These are phyloP conservation scores for Leishmania lainsoni DNA, from an alignment of 208 protist genomes.

Conservation along the genomic window DNA sequence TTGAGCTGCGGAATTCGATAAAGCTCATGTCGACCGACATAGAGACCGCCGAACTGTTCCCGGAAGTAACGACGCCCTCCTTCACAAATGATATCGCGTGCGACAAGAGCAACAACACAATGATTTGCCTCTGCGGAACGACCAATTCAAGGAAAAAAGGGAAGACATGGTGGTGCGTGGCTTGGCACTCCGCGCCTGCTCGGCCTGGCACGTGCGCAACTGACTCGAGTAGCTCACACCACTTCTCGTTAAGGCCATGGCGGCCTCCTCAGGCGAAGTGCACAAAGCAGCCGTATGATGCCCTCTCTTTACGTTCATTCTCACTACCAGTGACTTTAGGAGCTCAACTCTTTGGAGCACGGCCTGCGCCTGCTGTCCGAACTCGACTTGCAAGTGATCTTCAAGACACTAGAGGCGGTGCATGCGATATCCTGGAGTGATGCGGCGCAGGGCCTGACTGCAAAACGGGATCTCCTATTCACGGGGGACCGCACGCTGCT, in stretches of 20 bases:
- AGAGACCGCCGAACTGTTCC: slow-evolving; percentile 93
- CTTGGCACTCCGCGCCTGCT: slow-evolving; percentile 93
- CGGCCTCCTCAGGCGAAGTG: slow-evolving; percentile 93
- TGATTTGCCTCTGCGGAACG: slow-evolving; percentile 96
- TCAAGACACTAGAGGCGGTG: slow-evolving; percentile 79
- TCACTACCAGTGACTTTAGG: slow-evolving; percentile 56
- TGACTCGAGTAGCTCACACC: slow-evolving; percentile 85
- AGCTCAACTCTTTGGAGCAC: slow-evolving; percentile 37
- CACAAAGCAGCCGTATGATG: slow-evolving; percentile 93
- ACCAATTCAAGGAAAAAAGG: slow-evolving; percentile 90
- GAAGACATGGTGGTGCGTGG: slow-evolving; percentile 94
- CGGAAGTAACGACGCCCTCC: slow-evolving; percentile 90
- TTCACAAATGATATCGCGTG: slow-evolving; percentile 94
- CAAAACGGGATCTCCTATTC: slow-evolving; percentile 31
- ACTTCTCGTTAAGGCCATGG: slow-evolving; percentile 67
- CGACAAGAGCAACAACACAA: slow-evolving; percentile 84
- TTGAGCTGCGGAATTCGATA: slow-evolving; percentile 91
- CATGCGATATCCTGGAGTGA: slow-evolving; percentile 71
- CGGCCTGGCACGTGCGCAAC: slow-evolving; percentile 74
- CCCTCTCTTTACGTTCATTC: slow-evolving; percentile 77
- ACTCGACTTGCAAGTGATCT: slow-evolving; percentile 80
- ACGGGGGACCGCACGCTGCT: slow-evolving; percentile 66
- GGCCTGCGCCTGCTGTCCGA: slow-evolving; percentile 88
- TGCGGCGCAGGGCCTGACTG: slow-evolving; percentile 23
- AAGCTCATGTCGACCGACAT: slow-evolving; percentile 97